These are phyloP conservation scores for Capsicum baccatum DNA, from an alignment of 257 asterid genomes.

Conservation along the genomic window DNA sequence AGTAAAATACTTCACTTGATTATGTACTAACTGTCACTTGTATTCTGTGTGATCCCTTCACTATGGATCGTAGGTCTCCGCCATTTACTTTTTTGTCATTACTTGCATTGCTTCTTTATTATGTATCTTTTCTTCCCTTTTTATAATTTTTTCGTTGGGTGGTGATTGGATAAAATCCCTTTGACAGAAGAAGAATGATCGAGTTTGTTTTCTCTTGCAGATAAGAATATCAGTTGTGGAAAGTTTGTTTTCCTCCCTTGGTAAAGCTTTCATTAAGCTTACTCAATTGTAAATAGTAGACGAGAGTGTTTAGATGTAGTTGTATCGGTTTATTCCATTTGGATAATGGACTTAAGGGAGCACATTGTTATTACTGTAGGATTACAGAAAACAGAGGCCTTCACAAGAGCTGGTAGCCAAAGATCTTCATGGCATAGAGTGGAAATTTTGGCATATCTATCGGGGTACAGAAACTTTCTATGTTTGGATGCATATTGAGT, in stretches of 20 bases:
- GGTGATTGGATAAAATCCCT: neutral
- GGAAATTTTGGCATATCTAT: constrained; percentile 97
- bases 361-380: constrained; percentile 47
- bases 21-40: neutral
- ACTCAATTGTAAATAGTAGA: neutral
- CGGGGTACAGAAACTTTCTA: constrained; percentile 57
- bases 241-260: constrained; percentile 88
- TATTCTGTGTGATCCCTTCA: neutral
- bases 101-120: neutral
- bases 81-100: neutral
- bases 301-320: neutral
- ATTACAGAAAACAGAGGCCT: constrained; percentile 90
- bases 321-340: neutral
- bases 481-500: neutral
- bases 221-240: constrained; percentile 40
- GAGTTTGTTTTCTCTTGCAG: constrained; percentile 31
- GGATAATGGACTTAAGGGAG: neutral
- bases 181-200: neutral
- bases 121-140: neutral
- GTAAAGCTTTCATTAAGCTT: constrained; percentile 41
- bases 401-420: constrained; percentile 96
- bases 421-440: constrained; percentile 85
- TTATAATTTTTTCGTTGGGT: neutral
- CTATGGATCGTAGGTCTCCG: neutral
- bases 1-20: neutral